phyloP scores from a whole-genome alignment of 495 filamentous ascomycete species.

The Aspergillus panamensis region DNA sequence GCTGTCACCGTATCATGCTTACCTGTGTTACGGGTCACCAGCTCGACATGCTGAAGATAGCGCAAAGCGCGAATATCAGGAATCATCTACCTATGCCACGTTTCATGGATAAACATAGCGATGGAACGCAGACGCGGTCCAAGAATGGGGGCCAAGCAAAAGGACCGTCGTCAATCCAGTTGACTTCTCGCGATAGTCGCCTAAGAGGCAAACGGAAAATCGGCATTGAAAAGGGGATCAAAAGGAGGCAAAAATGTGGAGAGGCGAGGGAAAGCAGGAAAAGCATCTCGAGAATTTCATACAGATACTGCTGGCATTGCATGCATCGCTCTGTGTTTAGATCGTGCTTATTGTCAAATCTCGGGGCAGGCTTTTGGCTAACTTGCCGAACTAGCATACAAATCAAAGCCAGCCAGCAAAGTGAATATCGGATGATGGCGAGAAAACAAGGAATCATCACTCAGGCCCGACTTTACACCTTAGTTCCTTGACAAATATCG shows the following conservation, averaged over 20 bases:
- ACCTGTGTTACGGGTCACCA: background rate
- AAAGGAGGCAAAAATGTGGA: background rate
- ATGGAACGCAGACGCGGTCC: background rate
- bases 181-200: constrained; percentile 14
- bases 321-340: constrained; percentile 8
- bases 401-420: constrained; percentile 16
- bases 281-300: constrained; percentile 1
- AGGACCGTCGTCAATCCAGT: background rate
- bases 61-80: background rate
- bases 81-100: constrained; percentile 6
- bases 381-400: constrained; percentile 8
- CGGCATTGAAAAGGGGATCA: background rate
- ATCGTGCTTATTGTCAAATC: constrained; percentile 8
- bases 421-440: background rate
- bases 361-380: background rate
- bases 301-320: constrained; percentile 9
- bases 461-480: constrained; percentile 1
- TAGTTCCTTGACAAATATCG: background rate
- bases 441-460: background rate
- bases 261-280: background rate
- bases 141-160: background rate
- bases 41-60: background rate
- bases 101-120: constrained; percentile 6
- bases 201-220: constrained; percentile 1
- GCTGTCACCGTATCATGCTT: background rate